Evolutionary conservation across 495 filamentous ascomycete genomes (phyloP), one percentile per base, ranked within the genome.

Genomic region (Daldinia concentrica): DNA sequence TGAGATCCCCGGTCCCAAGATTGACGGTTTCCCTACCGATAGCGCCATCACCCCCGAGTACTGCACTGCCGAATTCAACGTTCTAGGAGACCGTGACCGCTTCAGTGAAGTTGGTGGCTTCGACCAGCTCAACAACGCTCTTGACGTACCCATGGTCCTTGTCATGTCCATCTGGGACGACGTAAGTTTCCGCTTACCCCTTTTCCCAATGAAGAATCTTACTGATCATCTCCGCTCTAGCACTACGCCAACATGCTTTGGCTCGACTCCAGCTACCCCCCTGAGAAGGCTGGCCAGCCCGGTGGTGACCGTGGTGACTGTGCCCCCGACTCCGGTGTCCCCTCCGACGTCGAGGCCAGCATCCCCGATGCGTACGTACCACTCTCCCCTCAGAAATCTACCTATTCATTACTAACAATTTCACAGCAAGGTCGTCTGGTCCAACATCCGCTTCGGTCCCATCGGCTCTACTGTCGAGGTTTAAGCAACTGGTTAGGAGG

Each of bases 131-230:
- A 83, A 88, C 60, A 73, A 80, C 27, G 88, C 83, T 22, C 75
- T 92, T 29, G 78, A 74, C 15, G 50, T 82, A 24, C 87, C 86
- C 65, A 90, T 92, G 89, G 91, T 92, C 55, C 85, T 93, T n/a
- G 90, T 91, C 77, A 86, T 94, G 86, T 89, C 86, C 73, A 76
- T 93, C 76, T 93, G 91, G 91, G 90, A 92, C 76, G 91, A 93
- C 82, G 78, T 79, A 69, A 72, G 78, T 68, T 68, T 34, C 58
- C 26, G 37, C 41, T 4, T 11, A 1, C 60, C 48, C 12, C 11
- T 24, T 54, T 32, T 56, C 36, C 2, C 11, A n/a, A 3, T 6
- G 26, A 36, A 19, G 4, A 7, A 34, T 26, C 17, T 63, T 36
- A 32, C 50, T 69, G 29, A 66, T 56, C n/a, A 6, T 34, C 9